A percentile compares a stretch with the other conserved stretches of the same genome.
phyloP scores from a whole-genome alignment of 2,329 filamentous ascomycete species.

The Cytospora paraplurivora region DNA sequence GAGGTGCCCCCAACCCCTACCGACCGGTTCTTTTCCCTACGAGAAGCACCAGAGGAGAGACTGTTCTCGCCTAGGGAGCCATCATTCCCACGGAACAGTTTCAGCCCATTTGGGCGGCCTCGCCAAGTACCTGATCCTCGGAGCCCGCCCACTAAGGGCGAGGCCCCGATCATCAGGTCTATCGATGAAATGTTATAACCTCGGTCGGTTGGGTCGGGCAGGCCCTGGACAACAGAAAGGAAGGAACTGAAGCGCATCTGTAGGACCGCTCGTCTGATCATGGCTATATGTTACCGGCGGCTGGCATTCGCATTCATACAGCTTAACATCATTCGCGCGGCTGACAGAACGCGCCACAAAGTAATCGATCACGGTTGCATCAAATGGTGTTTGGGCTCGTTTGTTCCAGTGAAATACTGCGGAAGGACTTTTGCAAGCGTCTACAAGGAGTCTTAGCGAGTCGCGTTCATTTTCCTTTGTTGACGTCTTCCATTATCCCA shows the following conservation, averaged over 20 bases:
- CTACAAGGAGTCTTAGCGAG: constrained; percentile 22
- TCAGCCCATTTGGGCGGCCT: constrained; percentile 54
- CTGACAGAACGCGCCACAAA: constrained; percentile 19
- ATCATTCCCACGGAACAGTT: constrained; percentile 57
- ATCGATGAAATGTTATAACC: constrained; percentile 74
- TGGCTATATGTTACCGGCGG: background rate
- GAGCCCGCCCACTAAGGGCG: constrained; percentile 73
- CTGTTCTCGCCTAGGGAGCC: constrained; percentile 49
- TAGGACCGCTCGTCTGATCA: background rate
- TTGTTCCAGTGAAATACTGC: constrained; percentile 4
- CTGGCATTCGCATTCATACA: constrained; percentile 6
- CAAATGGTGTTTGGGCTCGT: constrained; percentile 18
- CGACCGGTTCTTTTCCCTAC: constrained; percentile 48
- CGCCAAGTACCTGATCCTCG: constrained; percentile 64
- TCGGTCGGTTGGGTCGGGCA: background rate
- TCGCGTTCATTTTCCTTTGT: constrained; percentile 28
- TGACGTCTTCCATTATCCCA: constrained; percentile 4
- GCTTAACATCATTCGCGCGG: too few species aligned
- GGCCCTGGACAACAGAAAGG: too few species aligned
- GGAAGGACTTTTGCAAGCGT: constrained; percentile 21
- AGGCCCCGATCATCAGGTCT: constrained; percentile 73
- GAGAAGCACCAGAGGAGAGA: constrained; percentile 9
- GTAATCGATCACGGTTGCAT: constrained; percentile 19
- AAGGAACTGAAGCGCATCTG: background rate
- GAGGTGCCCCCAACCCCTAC: constrained; percentile 55